A percentile compares a stretch with the other conserved stretches of the same genome.
phyloP scores from a whole-genome alignment of 75 land plant genomes.

The Selaginella moellendorffii region DNA sequence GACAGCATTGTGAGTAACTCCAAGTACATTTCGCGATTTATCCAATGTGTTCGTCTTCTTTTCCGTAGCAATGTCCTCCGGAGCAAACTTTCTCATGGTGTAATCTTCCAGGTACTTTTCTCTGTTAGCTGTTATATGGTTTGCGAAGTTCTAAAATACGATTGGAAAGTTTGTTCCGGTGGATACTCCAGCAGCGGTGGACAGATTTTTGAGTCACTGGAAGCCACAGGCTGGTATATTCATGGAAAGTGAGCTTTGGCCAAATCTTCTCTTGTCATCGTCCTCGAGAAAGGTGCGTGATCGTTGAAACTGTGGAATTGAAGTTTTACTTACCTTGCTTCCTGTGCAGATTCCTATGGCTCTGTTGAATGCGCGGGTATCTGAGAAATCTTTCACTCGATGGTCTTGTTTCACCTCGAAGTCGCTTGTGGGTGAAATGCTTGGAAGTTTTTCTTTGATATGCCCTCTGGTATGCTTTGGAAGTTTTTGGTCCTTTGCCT shows the following conservation, averaged over 20 bases:
- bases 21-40: background rate
- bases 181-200: constrained; percentile 64
- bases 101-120: constrained; percentile 20
- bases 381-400: constrained; percentile 46
- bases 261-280: constrained; percentile 71
- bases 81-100: constrained; percentile 16
- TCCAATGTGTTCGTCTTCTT: constrained; percentile 2
- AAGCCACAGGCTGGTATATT: constrained; percentile 58
- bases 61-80: constrained; percentile 16
- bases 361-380: constrained; percentile 77
- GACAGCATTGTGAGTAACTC: constrained; percentile 65
- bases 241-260: constrained; percentile 98
- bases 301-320: background rate
- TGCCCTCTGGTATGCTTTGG: constrained; percentile 47
- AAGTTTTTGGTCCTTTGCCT: constrained; percentile 1
- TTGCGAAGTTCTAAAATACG: background rate
- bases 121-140: background rate
- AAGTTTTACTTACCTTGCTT: background rate
- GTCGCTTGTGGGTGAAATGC: constrained; percentile 48
- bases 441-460: constrained; percentile 72
- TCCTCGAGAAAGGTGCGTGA: constrained; percentile 50
- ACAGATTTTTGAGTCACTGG: constrained; percentile 68
- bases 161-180: constrained; percentile 64
- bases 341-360: constrained; percentile 58
- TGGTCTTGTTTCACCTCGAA: constrained; percentile 46